These are phyloP conservation scores for Gossypium rotundifolium DNA, from an alignment of 345 rosid genomes.

Conservation along the genomic window DNA sequence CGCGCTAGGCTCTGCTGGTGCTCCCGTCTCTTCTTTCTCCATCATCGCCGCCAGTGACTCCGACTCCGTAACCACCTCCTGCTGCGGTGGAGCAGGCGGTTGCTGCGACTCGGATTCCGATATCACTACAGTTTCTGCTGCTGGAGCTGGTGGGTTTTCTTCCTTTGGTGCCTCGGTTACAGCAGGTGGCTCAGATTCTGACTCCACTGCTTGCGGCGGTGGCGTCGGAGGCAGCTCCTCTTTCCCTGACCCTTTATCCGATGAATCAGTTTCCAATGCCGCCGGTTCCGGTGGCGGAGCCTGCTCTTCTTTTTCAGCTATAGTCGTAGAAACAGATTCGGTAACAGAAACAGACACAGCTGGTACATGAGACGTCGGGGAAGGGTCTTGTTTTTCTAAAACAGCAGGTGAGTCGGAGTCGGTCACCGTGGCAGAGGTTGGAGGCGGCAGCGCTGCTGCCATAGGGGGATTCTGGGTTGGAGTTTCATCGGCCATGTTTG, in stretches of 20 bases:
- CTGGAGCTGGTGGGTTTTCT: neutral
- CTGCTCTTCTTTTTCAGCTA: slow-evolving; percentile 8
- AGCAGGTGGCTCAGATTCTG: slow-evolving; percentile 8
- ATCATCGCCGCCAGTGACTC: slow-evolving; percentile 34
- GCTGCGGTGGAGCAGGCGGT: slow-evolving; percentile 7
- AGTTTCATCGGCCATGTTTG: slow-evolving; percentile 32
- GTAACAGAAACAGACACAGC: neutral
- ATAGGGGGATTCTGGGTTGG: slow-evolving; percentile 12
- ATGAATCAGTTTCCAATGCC: slow-evolving; percentile 3
- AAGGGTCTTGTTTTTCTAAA: slow-evolving; percentile 21
- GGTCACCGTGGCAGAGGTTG: neutral
- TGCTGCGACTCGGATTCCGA: slow-evolving; percentile 23
- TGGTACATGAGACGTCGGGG: slow-evolving; percentile 1
- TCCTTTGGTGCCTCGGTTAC: slow-evolving; percentile 1
- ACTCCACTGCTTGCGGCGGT: slow-evolving; percentile 7
- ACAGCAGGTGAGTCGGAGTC: slow-evolving; percentile 11
- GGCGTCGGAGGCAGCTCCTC: neutral
- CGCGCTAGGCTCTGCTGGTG: neutral
- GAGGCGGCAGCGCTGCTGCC: slow-evolving; percentile 6
- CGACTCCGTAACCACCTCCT: slow-evolving; percentile 24
- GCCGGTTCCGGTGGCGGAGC: neutral
- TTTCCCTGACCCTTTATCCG: neutral
- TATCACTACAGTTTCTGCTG: neutral
- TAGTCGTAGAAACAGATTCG: slow-evolving; percentile 11
- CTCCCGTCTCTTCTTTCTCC: slow-evolving; percentile 37